phyloP scores from a whole-genome alignment of 1,284 basidiomycete genomes.

The Sporisorium scitamineum region DNA sequence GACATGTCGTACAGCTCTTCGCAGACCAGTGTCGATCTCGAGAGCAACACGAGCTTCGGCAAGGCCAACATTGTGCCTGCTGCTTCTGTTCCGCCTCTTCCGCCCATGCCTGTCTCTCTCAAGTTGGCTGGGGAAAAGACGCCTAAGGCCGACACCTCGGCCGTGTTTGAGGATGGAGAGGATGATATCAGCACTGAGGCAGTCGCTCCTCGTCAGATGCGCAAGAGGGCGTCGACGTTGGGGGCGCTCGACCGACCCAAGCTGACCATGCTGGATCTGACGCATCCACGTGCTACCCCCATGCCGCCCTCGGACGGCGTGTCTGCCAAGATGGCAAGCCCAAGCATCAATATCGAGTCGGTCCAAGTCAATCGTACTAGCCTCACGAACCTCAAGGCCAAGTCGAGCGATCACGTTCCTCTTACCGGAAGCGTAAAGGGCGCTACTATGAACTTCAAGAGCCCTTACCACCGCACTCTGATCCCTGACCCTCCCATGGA shows the following conservation, averaged over 20 bases:
- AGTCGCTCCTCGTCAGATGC: constrained; percentile 1
- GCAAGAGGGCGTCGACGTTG: constrained; percentile 41
- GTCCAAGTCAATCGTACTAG: constrained; percentile 29
- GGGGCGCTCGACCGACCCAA: constrained; percentile 44
- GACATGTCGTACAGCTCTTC: constrained; percentile 46
- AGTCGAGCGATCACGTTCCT: constrained; percentile 43
- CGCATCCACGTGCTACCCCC: constrained; percentile 48
- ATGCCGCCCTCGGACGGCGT: constrained; percentile 20
- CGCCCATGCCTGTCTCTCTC: constrained; percentile 40
- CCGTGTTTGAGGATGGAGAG: constrained; percentile 12
- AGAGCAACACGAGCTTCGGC: constrained; percentile 46
- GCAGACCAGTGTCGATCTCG: constrained; percentile 41
- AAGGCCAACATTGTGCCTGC: constrained; percentile 50
- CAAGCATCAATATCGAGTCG: constrained; percentile 25
- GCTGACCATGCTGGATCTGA: constrained; percentile 25
- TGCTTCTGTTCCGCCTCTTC: constrained; percentile 37
- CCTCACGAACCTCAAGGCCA: constrained; percentile 29
- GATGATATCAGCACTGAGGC: neutral
- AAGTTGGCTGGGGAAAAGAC: constrained; percentile 21
- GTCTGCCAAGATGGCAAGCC: constrained; percentile 9
- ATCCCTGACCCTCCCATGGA: constrained; percentile 43
- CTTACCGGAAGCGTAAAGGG: constrained; percentile 14
- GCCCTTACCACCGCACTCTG: constrained; percentile 43
- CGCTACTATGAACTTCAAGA: constrained; percentile 43
- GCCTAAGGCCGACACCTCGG: constrained; percentile 7